A percentile compares a stretch with the other conserved stretches of the same genome.
phyloP scores from a whole-genome alignment of 768 basidiomycete species.

The Leccinellum albellum region DNA sequence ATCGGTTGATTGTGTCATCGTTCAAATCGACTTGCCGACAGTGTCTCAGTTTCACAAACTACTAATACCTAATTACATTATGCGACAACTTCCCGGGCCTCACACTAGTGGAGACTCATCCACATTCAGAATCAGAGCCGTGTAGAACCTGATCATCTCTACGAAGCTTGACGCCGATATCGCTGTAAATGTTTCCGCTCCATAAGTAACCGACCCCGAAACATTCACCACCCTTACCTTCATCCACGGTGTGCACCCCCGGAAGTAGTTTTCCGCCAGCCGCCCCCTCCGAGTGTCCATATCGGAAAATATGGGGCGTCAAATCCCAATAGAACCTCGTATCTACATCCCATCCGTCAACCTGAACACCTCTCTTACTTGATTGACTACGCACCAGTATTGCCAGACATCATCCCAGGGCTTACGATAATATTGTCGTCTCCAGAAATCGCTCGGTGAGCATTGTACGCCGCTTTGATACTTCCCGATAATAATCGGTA shows the following conservation, averaged over 20 bases:
- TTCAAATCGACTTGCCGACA: background rate
- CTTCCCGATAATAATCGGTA: slow-evolving; percentile 58
- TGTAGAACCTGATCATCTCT: slow-evolving; percentile 65
- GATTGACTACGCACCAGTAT: slow-evolving; percentile 35
- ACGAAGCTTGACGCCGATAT: slow-evolving; percentile 49
- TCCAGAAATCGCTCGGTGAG: slow-evolving; percentile 40
- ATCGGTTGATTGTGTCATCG: background rate
- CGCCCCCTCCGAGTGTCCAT: slow-evolving; percentile 36
- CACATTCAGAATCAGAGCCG: slow-evolving; percentile 60
- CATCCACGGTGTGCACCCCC: slow-evolving; percentile 69
- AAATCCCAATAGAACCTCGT: slow-evolving; percentile 46
- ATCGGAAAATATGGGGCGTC: slow-evolving; percentile 65
- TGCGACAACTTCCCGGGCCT: background rate
- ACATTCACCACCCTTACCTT: slow-evolving; percentile 42
- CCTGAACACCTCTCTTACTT: background rate
- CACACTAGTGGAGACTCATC: slow-evolving; percentile 44
- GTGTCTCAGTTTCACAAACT: background rate
- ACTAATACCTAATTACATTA: background rate
- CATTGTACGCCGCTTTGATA: slow-evolving; percentile 58
- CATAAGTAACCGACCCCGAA: background rate
- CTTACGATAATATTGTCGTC: slow-evolving; percentile 36
- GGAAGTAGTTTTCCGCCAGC: slow-evolving; percentile 29
- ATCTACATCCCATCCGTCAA: slow-evolving; percentile 26
- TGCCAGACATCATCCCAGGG: slow-evolving; percentile 58
- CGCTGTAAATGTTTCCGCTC: slow-evolving; percentile 22